Conservation (phyloP, 768 basidiomycete species). For the Mycena indigotica region DNA sequence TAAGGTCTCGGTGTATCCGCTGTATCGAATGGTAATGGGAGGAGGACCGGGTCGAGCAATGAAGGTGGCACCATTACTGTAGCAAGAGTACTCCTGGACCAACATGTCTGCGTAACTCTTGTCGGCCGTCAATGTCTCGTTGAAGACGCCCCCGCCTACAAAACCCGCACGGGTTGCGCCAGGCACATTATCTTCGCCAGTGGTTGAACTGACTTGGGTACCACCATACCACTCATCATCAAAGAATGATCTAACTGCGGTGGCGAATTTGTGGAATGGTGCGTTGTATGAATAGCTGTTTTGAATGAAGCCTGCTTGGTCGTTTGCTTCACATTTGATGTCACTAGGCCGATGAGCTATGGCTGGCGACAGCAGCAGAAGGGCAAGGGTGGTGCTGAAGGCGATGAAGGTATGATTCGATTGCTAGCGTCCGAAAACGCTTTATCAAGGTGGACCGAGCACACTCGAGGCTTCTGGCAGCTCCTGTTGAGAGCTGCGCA, state of each 20-base stretch:
- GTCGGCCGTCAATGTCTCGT: slow-evolving; percentile 11
- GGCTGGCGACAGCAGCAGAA: no score
- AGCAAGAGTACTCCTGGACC: neutral
- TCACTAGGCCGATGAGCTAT: neutral
- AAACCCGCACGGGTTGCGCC: slow-evolving; percentile 17
- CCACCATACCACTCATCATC: slow-evolving; percentile 10
- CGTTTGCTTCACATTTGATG: slow-evolving; percentile 1
- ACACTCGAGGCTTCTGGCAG: no score
- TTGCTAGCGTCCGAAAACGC: no score
- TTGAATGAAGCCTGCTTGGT: slow-evolving; percentile 2
- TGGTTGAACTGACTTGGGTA: neutral
- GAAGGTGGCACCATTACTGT: neutral
- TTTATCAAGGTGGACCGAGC: no score
- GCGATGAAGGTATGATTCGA: no score
- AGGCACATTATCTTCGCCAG: slow-evolving; percentile 15
- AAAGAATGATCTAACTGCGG: slow-evolving; percentile 15
- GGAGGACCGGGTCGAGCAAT: neutral
- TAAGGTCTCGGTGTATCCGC: slow-evolving; percentile 13
- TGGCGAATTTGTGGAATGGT: slow-evolving; percentile 10
- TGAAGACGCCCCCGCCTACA: neutral
- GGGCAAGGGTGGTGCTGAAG: no score
- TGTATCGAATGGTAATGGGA: neutral
- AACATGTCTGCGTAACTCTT: neutral
- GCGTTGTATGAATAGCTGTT: slow-evolving; percentile 17
- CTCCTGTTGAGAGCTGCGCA: no score